These are phyloP conservation scores for Leccinum sublutescens DNA, from an alignment of 768 basidiomycete species.

Conservation along the genomic window DNA sequence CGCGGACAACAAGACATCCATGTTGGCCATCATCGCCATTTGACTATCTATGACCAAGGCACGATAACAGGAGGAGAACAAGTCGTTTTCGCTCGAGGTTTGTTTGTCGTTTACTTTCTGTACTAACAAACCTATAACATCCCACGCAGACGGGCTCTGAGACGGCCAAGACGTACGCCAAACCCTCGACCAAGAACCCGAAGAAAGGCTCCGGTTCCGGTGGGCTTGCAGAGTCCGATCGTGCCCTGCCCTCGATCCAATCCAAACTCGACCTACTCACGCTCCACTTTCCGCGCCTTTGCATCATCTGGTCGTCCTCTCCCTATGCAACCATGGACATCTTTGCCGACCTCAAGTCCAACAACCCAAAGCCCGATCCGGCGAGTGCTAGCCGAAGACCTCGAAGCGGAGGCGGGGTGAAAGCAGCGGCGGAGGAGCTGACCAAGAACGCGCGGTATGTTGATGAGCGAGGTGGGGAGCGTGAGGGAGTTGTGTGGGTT, in stretches of 20 bases:
- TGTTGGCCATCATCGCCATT: too few relatives aligned
- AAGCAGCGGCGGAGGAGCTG: constrained; percentile 78
- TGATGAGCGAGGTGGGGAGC: constrained; percentile 78
- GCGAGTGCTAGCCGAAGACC: constrained; percentile 65
- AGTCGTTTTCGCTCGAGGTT: constrained; percentile 89
- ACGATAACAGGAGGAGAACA: constrained; percentile 99
- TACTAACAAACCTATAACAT: not conserved
- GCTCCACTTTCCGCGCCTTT: constrained; percentile 85
- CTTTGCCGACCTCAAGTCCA: constrained; percentile 86
- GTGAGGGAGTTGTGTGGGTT: constrained; percentile 75
- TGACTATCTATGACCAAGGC: too few relatives aligned
- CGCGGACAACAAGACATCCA: too few relatives aligned
- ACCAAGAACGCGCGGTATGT: constrained; percentile 84
- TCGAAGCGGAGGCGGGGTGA: constrained; percentile 65
- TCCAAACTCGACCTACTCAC: constrained; percentile 91
- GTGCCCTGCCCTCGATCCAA: constrained; percentile 62
- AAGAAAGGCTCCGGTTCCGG: constrained; percentile 37
- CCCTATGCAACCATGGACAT: constrained; percentile 91
- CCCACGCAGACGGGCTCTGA: constrained; percentile 57
- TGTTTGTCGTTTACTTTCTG: constrained; percentile 12
- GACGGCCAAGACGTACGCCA: constrained; percentile 59
- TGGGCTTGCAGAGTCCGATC: constrained; percentile 24
- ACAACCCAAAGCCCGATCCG: constrained; percentile 79
- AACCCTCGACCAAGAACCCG: constrained; percentile 53
- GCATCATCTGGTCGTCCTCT: constrained; percentile 97